Evolutionary conservation across 2,329 filamentous ascomycete genomes (phyloP).

Genomic region (Ophiocordyceps camponoti-floridani): DNA sequence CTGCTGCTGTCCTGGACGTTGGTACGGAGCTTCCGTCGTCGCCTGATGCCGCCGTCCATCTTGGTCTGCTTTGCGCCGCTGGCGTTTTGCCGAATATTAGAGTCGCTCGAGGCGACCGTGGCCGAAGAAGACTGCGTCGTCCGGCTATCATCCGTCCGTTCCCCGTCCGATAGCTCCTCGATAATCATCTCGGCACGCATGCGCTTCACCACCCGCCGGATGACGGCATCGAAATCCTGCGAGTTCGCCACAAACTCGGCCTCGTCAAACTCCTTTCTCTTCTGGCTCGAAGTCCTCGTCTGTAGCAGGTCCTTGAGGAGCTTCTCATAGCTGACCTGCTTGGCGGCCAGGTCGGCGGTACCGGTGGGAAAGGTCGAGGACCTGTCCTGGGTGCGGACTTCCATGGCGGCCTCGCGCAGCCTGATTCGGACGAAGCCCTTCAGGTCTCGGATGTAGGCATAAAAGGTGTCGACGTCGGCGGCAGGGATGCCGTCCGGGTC

Average conservation of each 20-base stretch:
- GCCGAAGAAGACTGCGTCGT: conserved; percentile 13
- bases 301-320: conserved; percentile 31
- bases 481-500: conserved; percentile 53
- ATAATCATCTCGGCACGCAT: conserved; percentile 43
- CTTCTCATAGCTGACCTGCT: conserved; percentile 33
- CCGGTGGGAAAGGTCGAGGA: conserved; percentile 28
- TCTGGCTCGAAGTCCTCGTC: conserved; percentile 16
- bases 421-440: conserved; percentile 57
- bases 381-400: conserved; percentile 35
- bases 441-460: conserved; percentile 62
- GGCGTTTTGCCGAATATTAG: conserved; percentile 5
- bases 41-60: conserved; percentile 30
- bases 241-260: conserved; percentile 30
- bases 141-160: conserved; percentile 18
- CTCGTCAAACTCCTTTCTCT: conserved; percentile 35
- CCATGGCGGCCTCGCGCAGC: conserved; percentile 46
- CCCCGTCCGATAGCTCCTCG: conserved; percentile 33
- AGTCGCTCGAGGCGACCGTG: conserved; percentile 12
- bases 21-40: conserved; percentile 32
- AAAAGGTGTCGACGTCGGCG: conserved; percentile 49
- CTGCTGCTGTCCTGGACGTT: conserved; percentile 24
- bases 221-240: conserved; percentile 30
- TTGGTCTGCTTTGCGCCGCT: conserved; percentile 21
- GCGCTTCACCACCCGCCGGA: conserved; percentile 39
- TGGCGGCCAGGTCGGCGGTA: conserved; percentile 28